These are phyloP conservation scores for Rachicladosporium sp. DNA, from an alignment of 2,329 filamentous ascomycete species.

Conservation along the genomic window DNA sequence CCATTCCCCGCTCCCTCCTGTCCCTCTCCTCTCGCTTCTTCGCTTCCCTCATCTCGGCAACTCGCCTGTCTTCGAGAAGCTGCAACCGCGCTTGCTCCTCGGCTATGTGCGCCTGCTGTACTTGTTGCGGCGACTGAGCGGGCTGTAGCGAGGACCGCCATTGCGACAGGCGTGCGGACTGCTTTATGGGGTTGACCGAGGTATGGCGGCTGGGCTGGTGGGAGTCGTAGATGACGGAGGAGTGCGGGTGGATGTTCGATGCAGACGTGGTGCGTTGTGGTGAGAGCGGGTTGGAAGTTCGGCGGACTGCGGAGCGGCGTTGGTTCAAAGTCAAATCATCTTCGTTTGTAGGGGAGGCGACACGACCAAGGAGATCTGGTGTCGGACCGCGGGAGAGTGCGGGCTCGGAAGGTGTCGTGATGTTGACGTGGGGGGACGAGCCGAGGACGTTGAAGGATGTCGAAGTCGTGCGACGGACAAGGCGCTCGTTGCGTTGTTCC, in stretches of 20 bases:
- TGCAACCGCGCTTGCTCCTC: constrained; percentile 25
- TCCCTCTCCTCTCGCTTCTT: constrained; percentile 46
- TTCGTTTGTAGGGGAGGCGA: constrained; percentile 25
- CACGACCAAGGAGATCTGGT: too few relatives aligned
- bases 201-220: constrained; percentile 43
- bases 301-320: constrained; percentile 34
- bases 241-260: constrained; percentile 4
- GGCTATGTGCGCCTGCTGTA: constrained; percentile 2
- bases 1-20: constrained; percentile 50
- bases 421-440: constrained; percentile 18
- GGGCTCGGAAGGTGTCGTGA: constrained; percentile 1
- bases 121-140: constrained; percentile 16
- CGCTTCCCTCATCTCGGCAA: constrained; percentile 48
- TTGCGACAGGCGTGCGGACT: constrained; percentile 49
- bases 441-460: constrained; percentile 26
- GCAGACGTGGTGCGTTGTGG: neutral
- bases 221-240: constrained; percentile 34
- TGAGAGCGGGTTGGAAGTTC: constrained; percentile 9
- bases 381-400: too few relatives aligned
- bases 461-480: constrained; percentile 30
- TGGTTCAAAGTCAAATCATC: constrained; percentile 64
- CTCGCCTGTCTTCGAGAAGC: constrained; percentile 51
- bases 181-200: constrained; percentile 30
- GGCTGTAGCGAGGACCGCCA: constrained; percentile 38
- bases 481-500: constrained; percentile 41